Evolutionary conservation across 352 stramenopile genomes (phyloP), one percentile per base, ranked within the genome.

Genomic region (Aphanomyces euteiches): DNA sequence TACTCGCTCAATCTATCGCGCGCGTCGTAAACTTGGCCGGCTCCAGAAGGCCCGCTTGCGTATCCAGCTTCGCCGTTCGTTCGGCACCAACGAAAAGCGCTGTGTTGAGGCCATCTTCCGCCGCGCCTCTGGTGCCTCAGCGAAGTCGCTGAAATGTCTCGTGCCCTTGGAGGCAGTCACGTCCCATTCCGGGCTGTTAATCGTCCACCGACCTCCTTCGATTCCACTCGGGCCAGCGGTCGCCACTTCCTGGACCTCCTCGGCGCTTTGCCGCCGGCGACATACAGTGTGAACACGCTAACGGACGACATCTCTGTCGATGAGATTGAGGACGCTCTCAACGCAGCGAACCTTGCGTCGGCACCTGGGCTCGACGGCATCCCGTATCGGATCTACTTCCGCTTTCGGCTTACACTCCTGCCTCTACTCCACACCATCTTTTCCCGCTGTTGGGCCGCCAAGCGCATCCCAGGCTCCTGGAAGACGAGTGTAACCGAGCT

Each of bases 251-350:
- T 50, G 10, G 45, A 10, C 17, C 10, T 17, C 17, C 45, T 50
- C 45, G 17, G 17, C 45, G 45, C 45, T 17, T 50, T 17, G 45
- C 45, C 45, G 10, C 45, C 7, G n/a, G 21, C 50, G n/a, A 58
- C 7, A n/a, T 7, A 6, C 7, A 37, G 7, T 7, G 7, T 37
- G n/a, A n/a, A 58, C 7, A 28, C 37, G 7, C 37, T 58, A n/a
- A 28, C 17, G 7, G 50, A 58, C 37, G 7, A n/a, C 50, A 58
- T 58, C 50, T 69, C 71, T 34, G 4, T 45, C 4, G 70, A 74
- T 13, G 73, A 78, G 21, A 57, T 78, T n/a, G 75, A 80, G 38
- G 67, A 71, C 34, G 69, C 77, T 39, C 67, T 78, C 0, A 47
- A 70, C 1, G 48, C 34, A 4, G 65, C 39, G 0, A 15, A 5